Evolutionary conservation across 495 filamentous ascomycete species (phyloP).

Genomic region (Penicillium flavigenum): DNA sequence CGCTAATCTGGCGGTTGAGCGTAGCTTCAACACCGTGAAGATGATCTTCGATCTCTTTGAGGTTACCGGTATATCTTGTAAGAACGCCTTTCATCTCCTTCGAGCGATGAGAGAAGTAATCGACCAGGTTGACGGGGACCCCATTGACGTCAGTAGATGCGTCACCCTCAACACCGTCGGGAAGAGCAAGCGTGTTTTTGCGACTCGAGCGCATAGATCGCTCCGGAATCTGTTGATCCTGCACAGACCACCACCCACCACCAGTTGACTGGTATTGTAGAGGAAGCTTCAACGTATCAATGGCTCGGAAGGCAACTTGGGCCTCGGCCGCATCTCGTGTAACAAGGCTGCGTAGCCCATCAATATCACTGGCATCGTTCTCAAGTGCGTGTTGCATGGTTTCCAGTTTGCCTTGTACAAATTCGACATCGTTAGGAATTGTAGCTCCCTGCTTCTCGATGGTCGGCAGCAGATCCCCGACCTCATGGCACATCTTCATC

Average conservation of each 20-base stretch:
- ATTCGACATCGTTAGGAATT: conserved; percentile 72
- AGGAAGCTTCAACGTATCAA: conserved; percentile 74
- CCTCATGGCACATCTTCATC: conserved; percentile 55
- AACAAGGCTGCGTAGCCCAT: conserved; percentile 60
- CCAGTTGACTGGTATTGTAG: conserved; percentile 63
- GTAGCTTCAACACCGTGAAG: conserved; percentile 71
- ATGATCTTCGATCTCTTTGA: conserved; percentile 81
- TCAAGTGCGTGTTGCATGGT: conserved; percentile 70
- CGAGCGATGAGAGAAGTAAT: conserved; percentile 71
- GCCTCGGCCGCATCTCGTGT: conserved; percentile 69
- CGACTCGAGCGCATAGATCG: conserved; percentile 42
- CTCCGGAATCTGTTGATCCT: conserved; percentile 45
- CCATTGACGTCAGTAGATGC: conserved; percentile 41
- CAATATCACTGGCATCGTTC: conserved; percentile 70
- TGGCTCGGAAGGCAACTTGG: conserved; percentile 67
- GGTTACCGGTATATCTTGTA: conserved; percentile 61
- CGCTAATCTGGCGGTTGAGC: conserved; percentile 67
- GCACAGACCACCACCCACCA: conserved; percentile 47
- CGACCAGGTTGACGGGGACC: conserved; percentile 59
- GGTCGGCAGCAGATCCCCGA: conserved; percentile 49
- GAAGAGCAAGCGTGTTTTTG: conserved; percentile 47
- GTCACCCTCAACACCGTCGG: conserved; percentile 62
- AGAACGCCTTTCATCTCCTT: conserved; percentile 70
- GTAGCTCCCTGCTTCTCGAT: conserved; percentile 63
- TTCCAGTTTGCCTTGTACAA: conserved; percentile 68